Evolutionary conservation across 495 filamentous ascomycete species (phyloP), one percentile per base, ranked within the genome.

Genomic region (Penicillium pulvis): DNA sequence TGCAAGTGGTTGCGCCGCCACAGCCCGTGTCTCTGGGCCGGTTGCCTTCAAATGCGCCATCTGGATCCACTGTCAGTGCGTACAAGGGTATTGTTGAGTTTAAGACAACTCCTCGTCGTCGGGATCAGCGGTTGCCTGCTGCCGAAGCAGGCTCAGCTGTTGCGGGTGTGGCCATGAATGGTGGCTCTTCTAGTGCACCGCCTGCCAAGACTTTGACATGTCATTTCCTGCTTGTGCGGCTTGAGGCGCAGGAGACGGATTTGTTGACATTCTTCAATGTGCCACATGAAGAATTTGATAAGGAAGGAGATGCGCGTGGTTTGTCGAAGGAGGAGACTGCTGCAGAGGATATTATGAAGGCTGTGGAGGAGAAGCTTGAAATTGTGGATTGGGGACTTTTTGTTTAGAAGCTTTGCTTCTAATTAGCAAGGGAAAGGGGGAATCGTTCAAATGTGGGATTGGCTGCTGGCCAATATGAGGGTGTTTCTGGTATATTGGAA

Each of bases 201-300:
- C 63, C 51, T 30, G 71, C 65, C 3, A 71, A 52, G 55, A 30
- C 35, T 4, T 41, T 70, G 45, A 70, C 60, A 3, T 71, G 73
- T 39, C 69, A 72, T 55, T 78, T 72, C 61, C 52, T 81, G 43
- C 75, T 97, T 48, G 77, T 97, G 30, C 75, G 94, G 30, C 77
- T 98, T 26, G 83, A 83, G 72, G 76, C 83, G 61, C 81, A 95
- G 72, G 76, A 75, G 60, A 93, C 94, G 14, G 94, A 98, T 76
- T 67, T 98, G n/a, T 69, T 96, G 26, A 84, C 96, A 55, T 90
- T 90, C 30, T 83, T 96, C 69, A 98, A 98, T 76, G 88, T 96
- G 33, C 94, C 93, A 26, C 87, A 92, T 71, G 83, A 85, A 20
- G 88, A 91, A 51, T 85, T 92, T 58, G 75, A 76, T 61, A 71